Conservation (phyloP, 2,329 filamentous ascomycete genomes). For the Neocucurbitaria cava region DNA sequence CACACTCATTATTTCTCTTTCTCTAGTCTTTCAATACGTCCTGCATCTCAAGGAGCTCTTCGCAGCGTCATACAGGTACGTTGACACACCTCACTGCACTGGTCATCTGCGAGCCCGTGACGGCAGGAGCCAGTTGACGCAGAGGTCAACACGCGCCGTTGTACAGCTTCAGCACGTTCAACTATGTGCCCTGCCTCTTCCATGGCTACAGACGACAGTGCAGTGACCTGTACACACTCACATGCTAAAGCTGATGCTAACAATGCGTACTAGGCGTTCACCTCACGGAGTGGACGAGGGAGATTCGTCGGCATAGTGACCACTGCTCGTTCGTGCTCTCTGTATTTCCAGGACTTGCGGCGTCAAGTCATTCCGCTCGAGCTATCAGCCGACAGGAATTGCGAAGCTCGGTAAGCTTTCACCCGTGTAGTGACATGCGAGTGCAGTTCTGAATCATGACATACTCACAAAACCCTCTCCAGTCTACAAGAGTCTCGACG, state of each 20-base stretch:
- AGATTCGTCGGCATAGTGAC: neutral
- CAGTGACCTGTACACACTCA: neutral
- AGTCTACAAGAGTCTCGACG: no score
- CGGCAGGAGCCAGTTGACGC: neutral
- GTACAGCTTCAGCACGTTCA: neutral
- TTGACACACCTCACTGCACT: neutral
- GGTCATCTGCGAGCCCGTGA: neutral
- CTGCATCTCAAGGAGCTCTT: neutral
- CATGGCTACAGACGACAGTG: neutral
- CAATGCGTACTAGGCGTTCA: neutral
- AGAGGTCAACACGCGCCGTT: neutral
- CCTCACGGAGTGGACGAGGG: neutral
- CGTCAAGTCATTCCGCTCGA: neutral
- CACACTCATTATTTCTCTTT: no score
- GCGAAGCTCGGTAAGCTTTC: neutral
- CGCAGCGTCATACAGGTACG: neutral
- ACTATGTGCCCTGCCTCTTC: neutral
- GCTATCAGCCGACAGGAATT: no score
- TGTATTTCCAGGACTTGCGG: neutral
- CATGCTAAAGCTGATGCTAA: neutral
- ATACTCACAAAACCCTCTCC: neutral
- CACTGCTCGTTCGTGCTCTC: neutral
- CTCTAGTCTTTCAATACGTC: neutral
- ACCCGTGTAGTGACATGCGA: neutral
- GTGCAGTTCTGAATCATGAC: neutral